A percentile compares a stretch with the other conserved stretches of the same genome.
phyloP scores from a whole-genome alignment of 2,329 filamentous ascomycete genomes.

The Stagonosporopsis vannaccii region DNA sequence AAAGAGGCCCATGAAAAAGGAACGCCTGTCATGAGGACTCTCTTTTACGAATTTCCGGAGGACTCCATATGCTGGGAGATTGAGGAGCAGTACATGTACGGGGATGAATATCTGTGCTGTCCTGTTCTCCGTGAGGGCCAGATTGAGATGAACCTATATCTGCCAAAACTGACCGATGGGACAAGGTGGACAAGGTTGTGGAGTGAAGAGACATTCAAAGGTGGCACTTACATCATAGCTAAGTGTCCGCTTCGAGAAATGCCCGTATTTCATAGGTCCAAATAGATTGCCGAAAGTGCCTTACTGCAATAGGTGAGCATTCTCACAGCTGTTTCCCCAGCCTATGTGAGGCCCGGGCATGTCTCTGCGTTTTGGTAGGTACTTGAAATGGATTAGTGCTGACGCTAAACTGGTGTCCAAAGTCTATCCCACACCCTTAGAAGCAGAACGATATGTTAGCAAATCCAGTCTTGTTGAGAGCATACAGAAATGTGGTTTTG shows the following conservation, averaged over 20 bases:
- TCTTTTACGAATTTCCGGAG: slow-evolving; percentile 69
- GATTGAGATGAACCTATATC: slow-evolving; percentile 58
- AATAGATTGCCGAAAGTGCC: too few relatives aligned
- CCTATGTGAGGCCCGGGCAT: too few relatives aligned
- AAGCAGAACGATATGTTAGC: too few relatives aligned
- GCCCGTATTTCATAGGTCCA: slow-evolving; percentile 52
- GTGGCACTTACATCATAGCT: slow-evolving; percentile 52
- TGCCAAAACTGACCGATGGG: slow-evolving; percentile 52
- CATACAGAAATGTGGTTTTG: too few relatives aligned
- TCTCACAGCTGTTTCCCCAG: too few relatives aligned
- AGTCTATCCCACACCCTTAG: too few relatives aligned
- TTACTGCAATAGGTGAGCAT: too few relatives aligned
- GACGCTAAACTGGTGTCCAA: too few relatives aligned
- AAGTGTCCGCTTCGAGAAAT: slow-evolving; percentile 56
- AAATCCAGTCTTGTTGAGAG: too few relatives aligned
- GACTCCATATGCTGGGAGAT: slow-evolving; percentile 64
- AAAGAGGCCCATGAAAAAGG: slow-evolving; percentile 66
- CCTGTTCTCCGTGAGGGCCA: slow-evolving; percentile 63
- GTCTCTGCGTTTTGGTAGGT: too few relatives aligned
- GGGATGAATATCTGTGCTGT: slow-evolving; percentile 64
- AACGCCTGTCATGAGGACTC: slow-evolving; percentile 66
- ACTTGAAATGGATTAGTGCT: too few relatives aligned
- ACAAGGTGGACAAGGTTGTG: slow-evolving; percentile 55
- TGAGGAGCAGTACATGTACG: slow-evolving; percentile 71
- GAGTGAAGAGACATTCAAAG: slow-evolving; percentile 43